Evolutionary conservation across 805 yeast species (phyloP).

Genomic region (Yamadazyma akitaensis): DNA sequence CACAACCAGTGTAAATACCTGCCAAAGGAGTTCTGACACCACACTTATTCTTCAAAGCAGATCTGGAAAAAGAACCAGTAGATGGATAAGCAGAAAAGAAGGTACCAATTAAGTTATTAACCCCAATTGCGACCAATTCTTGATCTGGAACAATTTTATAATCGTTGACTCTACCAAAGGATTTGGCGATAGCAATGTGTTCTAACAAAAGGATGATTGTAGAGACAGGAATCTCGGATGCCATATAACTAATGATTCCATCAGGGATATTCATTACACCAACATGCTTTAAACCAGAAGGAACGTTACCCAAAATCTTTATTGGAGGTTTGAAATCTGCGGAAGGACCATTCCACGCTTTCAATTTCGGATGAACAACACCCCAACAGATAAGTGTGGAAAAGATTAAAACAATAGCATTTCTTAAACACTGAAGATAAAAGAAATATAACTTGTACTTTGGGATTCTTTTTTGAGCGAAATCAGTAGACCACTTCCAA

Average conservation of each 20-base stretch:
- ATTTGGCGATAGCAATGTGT: constrained; percentile 90
- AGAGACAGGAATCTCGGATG: constrained; percentile 81
- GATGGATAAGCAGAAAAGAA: constrained; percentile 94
- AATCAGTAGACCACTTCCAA: constrained; percentile 65
- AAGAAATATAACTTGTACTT: constrained; percentile 55
- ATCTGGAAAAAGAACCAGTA: constrained; percentile 92
- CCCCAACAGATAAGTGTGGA: constrained; percentile 84
- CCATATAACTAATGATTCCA: constrained; percentile 58
- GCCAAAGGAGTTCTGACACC: constrained; percentile 94
- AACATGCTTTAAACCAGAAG: constrained; percentile 74
- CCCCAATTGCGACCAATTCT: constrained; percentile 91
- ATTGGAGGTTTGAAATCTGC: constrained; percentile 44
- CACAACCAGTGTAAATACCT: constrained; percentile 85
- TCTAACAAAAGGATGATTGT: constrained; percentile 79
- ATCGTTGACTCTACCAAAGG: constrained; percentile 89
- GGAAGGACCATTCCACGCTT: constrained; percentile 27
- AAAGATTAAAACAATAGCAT: constrained; percentile 76
- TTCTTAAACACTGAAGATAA: constrained; percentile 72
- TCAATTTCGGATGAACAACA: constrained; percentile 49
- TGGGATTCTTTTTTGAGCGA: constrained; percentile 63
- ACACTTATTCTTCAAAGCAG: constrained; percentile 92
- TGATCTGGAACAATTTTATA: constrained; percentile 91
- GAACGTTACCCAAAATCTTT: constrained; percentile 70
- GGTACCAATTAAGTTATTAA: constrained; percentile 84
- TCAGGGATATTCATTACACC: constrained; percentile 67